These are phyloP conservation scores for Solanum dulcamara DNA, from an alignment of 257 asterid species.

Conservation along the genomic window DNA sequence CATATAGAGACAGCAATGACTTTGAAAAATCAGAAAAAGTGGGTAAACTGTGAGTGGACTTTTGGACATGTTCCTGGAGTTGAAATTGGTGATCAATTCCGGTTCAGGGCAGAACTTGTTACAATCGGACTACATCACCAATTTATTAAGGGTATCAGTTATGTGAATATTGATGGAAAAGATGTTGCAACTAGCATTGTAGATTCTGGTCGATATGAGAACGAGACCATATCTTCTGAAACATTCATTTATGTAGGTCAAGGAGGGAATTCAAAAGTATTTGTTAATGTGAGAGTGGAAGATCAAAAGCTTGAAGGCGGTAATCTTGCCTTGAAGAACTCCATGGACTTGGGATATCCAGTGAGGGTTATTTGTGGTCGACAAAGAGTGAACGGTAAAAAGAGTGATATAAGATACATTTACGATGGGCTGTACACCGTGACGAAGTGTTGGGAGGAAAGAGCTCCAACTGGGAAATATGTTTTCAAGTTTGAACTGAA, in stretches of 20 bases:
- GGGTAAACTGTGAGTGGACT: constrained; percentile 5
- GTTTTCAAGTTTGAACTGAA: constrained; percentile 31
- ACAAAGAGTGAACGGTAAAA: not conserved
- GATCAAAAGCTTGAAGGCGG: constrained; percentile 24
- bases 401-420: not conserved
- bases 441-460: constrained; percentile 15
- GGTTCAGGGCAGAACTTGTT: constrained; percentile 21
- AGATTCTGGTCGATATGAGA: constrained; percentile 19
- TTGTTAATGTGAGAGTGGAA: not conserved
- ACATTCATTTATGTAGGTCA: constrained; percentile 22
- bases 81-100: constrained; percentile 16
- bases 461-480: constrained; percentile 3
- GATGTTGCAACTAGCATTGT: constrained; percentile 15
- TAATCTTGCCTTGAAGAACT: constrained; percentile 27
- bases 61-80: constrained; percentile 25
- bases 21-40: constrained; percentile 5
- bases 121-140: constrained; percentile 17
- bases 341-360: constrained; percentile 3
- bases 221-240: constrained; percentile 1
- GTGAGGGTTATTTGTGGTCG: constrained; percentile 25
- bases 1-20: constrained; percentile 5
- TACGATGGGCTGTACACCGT: constrained; percentile 34
- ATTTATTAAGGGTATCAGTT: constrained; percentile 13
- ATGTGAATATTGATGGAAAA: not conserved
- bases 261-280: constrained; percentile 12